Evolutionary conservation across 2,329 filamentous ascomycete genomes (phyloP).

Genomic region (Phialemoniopsis sp.): DNA sequence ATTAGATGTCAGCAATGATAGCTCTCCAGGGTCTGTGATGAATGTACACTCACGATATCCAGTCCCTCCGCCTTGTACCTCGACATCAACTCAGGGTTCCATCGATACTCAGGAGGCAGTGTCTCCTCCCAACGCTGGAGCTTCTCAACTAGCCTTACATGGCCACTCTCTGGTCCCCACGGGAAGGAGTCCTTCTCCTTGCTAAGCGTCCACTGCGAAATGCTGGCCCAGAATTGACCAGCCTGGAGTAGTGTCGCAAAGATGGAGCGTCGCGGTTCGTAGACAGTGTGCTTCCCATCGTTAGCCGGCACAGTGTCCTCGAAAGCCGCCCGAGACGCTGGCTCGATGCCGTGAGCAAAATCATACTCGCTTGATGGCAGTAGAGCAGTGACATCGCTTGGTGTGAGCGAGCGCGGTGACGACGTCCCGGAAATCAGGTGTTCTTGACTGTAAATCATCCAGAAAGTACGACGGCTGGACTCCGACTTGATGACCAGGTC

Average conservation of each 20-base stretch:
- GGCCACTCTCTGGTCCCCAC: constrained; percentile 44
- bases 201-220: constrained; percentile 42
- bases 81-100: constrained; percentile 35
- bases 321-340: constrained; percentile 45
- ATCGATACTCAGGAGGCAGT: constrained; percentile 43
- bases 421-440: constrained; percentile 49
- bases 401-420: constrained; percentile 45
- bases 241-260: constrained; percentile 53
- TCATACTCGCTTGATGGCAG: constrained; percentile 49
- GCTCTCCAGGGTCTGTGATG: neutral
- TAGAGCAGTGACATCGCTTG: constrained; percentile 49
- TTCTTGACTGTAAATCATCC: constrained; percentile 57
- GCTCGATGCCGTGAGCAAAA: constrained; percentile 43
- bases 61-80: constrained; percentile 42
- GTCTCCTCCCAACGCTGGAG: constrained; percentile 35
- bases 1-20: neutral
- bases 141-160: constrained; percentile 13
- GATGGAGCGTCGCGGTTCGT: constrained; percentile 40
- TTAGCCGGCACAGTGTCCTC: constrained; percentile 47
- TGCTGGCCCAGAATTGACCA: constrained; percentile 49
- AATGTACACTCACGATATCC: constrained; percentile 36
- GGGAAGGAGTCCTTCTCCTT: constrained; percentile 37
- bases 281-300: constrained; percentile 36
- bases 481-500: constrained; percentile 45
- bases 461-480: constrained; percentile 54